These are phyloP conservation scores for Pseudohyphozyma bogoriensis DNA, from an alignment of 768 basidiomycete genomes.

Conservation along the genomic window DNA sequence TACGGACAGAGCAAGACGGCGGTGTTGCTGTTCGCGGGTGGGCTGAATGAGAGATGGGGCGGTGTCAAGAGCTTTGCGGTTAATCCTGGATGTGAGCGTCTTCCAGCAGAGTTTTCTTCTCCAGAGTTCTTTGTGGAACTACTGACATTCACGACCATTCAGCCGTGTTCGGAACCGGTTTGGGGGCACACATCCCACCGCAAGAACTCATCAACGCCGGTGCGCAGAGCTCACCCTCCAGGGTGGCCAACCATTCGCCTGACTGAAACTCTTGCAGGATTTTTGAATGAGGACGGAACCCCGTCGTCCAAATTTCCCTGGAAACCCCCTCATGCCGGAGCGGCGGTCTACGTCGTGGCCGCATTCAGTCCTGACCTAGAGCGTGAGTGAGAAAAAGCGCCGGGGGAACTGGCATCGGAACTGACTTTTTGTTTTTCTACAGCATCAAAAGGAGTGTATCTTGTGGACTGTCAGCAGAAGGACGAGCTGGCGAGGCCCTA, in stretches of 20 bases:
- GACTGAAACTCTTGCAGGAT: too few species aligned
- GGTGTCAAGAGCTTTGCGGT: conserved; percentile 3
- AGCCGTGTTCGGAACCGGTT: background rate
- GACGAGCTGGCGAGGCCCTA: background rate
- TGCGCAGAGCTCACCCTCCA: background rate
- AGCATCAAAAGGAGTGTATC: background rate
- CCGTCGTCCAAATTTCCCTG: background rate
- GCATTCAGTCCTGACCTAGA: background rate
- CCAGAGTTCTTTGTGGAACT: background rate
- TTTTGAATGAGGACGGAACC: background rate
- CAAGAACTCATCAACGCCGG: too few species aligned
- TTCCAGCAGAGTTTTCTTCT: too few species aligned
- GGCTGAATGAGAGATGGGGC: background rate
- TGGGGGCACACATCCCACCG: background rate
- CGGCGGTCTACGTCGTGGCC: background rate
- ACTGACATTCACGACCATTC: background rate
- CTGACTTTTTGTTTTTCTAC: too few species aligned
- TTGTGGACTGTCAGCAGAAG: background rate
- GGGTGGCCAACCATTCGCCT: background rate
- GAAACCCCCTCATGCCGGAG: background rate
- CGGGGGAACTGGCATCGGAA: too few species aligned
- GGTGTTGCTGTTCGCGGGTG: conserved; percentile 15
- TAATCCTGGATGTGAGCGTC: conserved; percentile 15
- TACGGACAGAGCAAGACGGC: conserved; percentile 18
- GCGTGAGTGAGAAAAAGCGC: background rate